A percentile compares a stretch with the other conserved stretches of the same genome.
Conservation (phyloP, 257 asterid species). For the Solanum phureja region DNA sequence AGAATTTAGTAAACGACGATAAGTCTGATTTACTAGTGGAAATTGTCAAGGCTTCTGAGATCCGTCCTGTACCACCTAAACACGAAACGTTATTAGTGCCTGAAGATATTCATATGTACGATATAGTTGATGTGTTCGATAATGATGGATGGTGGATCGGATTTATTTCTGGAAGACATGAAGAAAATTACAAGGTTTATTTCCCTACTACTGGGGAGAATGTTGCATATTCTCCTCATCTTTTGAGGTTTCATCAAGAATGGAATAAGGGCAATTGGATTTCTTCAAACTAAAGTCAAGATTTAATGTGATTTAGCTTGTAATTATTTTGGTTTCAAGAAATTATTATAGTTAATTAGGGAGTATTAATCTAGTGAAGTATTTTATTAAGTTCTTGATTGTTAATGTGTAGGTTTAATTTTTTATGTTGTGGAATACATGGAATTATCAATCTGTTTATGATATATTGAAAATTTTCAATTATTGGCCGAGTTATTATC, state of each 20-base stretch:
- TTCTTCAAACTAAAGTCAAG: neutral
- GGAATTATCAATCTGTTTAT: neutral
- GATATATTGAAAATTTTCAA: neutral
- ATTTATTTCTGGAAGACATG: neutral
- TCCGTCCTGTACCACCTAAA: neutral
- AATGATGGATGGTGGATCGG: neutral
- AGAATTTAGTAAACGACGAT: neutral
- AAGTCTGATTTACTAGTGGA: neutral
- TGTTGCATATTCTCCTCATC: neutral
- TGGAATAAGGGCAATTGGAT: constrained; percentile 5
- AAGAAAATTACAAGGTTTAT: neutral
- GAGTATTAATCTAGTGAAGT: neutral
- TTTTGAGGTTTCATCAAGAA: constrained; percentile 10
- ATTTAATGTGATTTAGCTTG: neutral
- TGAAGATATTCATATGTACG: neutral
- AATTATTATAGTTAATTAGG: neutral
- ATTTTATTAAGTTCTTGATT: neutral
- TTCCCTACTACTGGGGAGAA: constrained; percentile 5
- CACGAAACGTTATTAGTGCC: neutral
- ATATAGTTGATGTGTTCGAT: neutral
- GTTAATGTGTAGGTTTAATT: neutral
- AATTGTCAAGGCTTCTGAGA: neutral
- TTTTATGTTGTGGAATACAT: neutral
- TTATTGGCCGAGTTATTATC: neutral
- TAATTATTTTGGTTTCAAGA: no score